Conservation (phyloP, 108 stramenopile species). For the Chaetoceros muelleri region DNA sequence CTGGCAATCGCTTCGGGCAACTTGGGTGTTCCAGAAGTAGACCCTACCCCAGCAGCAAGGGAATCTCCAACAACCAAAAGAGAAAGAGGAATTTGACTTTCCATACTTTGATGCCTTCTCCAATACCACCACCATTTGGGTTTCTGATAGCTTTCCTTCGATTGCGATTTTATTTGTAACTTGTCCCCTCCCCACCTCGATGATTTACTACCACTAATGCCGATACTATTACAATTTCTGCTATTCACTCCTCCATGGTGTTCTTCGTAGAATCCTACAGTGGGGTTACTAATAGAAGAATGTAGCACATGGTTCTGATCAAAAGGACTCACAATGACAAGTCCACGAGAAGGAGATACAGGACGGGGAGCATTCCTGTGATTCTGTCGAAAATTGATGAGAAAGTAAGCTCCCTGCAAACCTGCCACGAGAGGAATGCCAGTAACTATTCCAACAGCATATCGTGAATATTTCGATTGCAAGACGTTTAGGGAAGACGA, state of each 20-base stretch:
- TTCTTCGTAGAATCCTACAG: not conserved
- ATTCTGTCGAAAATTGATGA: constrained; percentile 1
- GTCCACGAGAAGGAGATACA: constrained; percentile 1
- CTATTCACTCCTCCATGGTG: not conserved
- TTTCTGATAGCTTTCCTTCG: too few species aligned
- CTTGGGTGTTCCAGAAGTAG: constrained; percentile 32
- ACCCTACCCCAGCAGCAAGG: constrained; percentile 50
- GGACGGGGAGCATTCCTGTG: constrained; percentile 8
- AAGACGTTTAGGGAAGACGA: too few species aligned
- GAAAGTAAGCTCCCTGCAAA: constrained; percentile 1
- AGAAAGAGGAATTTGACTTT: constrained; percentile 39
- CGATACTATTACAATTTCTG: not conserved
- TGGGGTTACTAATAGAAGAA: too few species aligned
- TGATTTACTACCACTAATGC: not conserved
- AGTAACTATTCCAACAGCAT: constrained; percentile 1
- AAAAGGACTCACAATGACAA: constrained; percentile 3
- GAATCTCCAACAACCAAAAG: constrained; percentile 60
- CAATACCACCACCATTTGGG: too few species aligned
- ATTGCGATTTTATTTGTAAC: too few species aligned
- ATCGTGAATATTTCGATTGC: too few species aligned
- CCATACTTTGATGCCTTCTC: not conserved
- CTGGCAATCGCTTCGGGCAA: constrained; percentile 53
- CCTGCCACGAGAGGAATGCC: constrained; percentile 1
- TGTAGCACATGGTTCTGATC: too few species aligned
- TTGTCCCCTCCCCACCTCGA: not conserved